Conservation (phyloP, 163 green algal species). For the Chlorella variabilis region DNA sequence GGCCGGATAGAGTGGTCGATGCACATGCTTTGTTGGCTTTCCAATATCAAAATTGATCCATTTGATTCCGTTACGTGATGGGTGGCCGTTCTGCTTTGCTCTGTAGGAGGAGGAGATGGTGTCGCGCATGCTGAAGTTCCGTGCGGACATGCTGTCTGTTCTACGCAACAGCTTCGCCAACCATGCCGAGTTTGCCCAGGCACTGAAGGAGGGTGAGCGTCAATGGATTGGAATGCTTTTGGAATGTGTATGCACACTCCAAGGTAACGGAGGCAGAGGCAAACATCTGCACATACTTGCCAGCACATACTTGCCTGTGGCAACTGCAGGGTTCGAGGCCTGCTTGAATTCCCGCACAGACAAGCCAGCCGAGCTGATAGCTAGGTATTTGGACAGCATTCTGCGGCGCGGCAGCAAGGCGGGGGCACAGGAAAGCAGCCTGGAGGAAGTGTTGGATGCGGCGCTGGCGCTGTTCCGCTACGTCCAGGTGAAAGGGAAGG, state of each 20-base stretch:
- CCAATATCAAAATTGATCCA: too few species aligned
- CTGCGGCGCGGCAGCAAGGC: constrained; percentile 85
- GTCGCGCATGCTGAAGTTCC: constrained; percentile 27
- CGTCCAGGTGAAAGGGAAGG: constrained; percentile 96
- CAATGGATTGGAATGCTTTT: too few species aligned
- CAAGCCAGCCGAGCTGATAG: constrained; percentile 91
- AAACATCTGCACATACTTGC: not conserved
- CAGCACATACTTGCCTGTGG: not conserved
- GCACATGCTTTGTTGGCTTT: too few species aligned
- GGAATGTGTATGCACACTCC: too few species aligned
- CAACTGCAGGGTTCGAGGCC: constrained; percentile 78
- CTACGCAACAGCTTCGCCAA: constrained; percentile 63
- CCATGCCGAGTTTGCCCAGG: constrained; percentile 74
- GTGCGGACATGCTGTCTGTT: constrained; percentile 25
- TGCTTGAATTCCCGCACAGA: constrained; percentile 93
- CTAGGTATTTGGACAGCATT: constrained; percentile 93
- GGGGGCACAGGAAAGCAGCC: constrained; percentile 6
- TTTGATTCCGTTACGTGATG: too few species aligned
- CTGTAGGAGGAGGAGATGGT: constrained; percentile 35
- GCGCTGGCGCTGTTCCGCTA: constrained; percentile 95
- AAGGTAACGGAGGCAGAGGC: too few species aligned
- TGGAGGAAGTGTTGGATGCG: constrained; percentile 85
- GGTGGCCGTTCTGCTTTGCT: too few species aligned
- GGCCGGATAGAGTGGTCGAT: too few species aligned
- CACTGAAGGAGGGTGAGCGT: constrained; percentile 76